These are phyloP conservation scores for Curvularia eragrostidis DNA, from an alignment of 2,329 filamentous ascomycete species.

Conservation along the genomic window DNA sequence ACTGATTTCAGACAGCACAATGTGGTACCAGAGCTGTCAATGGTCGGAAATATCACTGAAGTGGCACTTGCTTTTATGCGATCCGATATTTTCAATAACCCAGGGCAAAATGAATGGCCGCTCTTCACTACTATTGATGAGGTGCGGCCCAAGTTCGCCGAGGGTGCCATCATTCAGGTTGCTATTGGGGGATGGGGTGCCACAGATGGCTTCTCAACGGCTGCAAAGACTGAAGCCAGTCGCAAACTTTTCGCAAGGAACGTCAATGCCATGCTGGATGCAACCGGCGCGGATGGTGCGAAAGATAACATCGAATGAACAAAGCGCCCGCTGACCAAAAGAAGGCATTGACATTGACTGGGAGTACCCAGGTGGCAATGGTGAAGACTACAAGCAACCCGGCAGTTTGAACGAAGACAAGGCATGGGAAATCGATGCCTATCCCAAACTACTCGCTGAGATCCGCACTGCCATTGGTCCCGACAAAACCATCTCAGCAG, in stretches of 20 bases:
- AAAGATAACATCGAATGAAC: slow-evolving; percentile 28
- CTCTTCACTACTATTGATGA: slow-evolving; percentile 37
- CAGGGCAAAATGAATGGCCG: slow-evolving; percentile 28
- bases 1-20: slow-evolving; percentile 33
- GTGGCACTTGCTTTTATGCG: slow-evolving; percentile 44
- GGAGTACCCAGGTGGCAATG: slow-evolving; percentile 71
- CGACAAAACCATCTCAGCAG: slow-evolving; percentile 67
- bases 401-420: slow-evolving; percentile 65
- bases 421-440: slow-evolving; percentile 66
- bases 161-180: slow-evolving; percentile 54
- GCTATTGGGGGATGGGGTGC: slow-evolving; percentile 80
- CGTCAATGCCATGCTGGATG: slow-evolving; percentile 66
- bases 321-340: neutral
- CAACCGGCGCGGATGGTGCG: slow-evolving; percentile 67
- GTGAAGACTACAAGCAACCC: slow-evolving; percentile 67
- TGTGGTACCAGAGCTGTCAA: slow-evolving; percentile 28
- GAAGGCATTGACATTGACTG: slow-evolving; percentile 66
- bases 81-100: slow-evolving; percentile 37
- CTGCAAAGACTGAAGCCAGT: slow-evolving; percentile 61
- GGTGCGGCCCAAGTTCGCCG: slow-evolving; percentile 54
- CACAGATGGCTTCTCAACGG: slow-evolving; percentile 66
- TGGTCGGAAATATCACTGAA: slow-evolving; percentile 34
- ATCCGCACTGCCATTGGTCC: slow-evolving; percentile 65
- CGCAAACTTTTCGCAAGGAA: slow-evolving; percentile 65
- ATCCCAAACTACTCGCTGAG: slow-evolving; percentile 66